phyloP scores from a whole-genome alignment of 1,284 basidiomycete genomes.

The Tausonia pullulans region DNA sequence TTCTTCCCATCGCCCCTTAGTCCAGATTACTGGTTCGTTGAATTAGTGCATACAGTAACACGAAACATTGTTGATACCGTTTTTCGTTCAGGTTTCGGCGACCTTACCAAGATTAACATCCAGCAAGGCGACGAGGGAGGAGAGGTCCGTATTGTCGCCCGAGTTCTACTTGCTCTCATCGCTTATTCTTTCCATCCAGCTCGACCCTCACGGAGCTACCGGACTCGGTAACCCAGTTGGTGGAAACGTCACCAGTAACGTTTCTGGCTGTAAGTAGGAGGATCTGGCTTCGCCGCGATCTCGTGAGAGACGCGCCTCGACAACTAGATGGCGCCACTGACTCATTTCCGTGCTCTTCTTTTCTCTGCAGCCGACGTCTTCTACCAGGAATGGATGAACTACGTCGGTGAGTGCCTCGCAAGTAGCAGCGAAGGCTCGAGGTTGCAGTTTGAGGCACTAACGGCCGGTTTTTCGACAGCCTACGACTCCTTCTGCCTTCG shows the following conservation, averaged over 20 bases:
- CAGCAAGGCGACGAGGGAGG: slow-evolving; percentile 35
- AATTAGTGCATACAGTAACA: neutral
- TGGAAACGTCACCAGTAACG: neutral
- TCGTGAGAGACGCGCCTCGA: neutral
- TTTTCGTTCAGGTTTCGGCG: slow-evolving; percentile 24
- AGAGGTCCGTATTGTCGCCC: slow-evolving; percentile 21
- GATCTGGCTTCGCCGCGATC: too few species aligned
- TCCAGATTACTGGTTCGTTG: slow-evolving; percentile 17
- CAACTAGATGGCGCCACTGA: neutral
- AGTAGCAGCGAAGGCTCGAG: neutral
- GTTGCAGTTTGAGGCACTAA: neutral
- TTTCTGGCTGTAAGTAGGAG: neutral
- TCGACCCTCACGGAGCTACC: slow-evolving; percentile 39
- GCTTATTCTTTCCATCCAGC: slow-evolving; percentile 10
- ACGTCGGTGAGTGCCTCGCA: neutral
- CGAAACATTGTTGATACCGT: neutral
- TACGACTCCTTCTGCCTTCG: slow-evolving; percentile 36
- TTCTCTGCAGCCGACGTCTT: slow-evolving; percentile 30
- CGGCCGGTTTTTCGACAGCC: slow-evolving; percentile 15
- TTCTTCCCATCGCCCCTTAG: slow-evolving; percentile 6
- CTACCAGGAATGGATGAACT: slow-evolving; percentile 17
- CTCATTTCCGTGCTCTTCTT: neutral
- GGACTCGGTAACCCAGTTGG: slow-evolving; percentile 38
- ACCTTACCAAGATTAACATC: slow-evolving; percentile 38
- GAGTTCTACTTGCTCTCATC: neutral